Percentiles rank a stretch among this genome's conserved stretches.
These are phyloP conservation scores for Acrodontium crateriforme DNA, from an alignment of 2,329 filamentous ascomycete genomes.

Conservation along the genomic window DNA sequence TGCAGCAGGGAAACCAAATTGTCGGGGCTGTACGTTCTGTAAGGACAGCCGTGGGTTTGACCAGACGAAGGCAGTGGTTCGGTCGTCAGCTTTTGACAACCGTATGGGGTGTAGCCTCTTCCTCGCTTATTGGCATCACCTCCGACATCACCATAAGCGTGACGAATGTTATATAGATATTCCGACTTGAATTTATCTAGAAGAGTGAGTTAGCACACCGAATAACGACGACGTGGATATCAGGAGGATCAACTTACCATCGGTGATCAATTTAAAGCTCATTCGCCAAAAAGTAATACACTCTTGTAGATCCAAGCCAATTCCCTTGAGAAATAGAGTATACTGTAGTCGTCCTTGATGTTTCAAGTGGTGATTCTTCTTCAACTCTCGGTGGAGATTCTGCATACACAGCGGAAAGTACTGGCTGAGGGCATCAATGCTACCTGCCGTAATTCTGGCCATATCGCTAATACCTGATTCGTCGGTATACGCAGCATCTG, in stretches of 20 bases:
- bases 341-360: constrained; percentile 91
- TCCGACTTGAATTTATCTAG: constrained; percentile 87
- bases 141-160: constrained; percentile 87
- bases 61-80: constrained; percentile 78
- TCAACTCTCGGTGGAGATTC: constrained; percentile 71
- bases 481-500: constrained; percentile 66
- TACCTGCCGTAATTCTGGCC: constrained; percentile 60
- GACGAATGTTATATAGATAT: constrained; percentile 94
- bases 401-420: constrained; percentile 93
- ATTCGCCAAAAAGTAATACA: constrained; percentile 83
- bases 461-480: constrained; percentile 46
- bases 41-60: constrained; percentile 86
- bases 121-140: constrained; percentile 79
- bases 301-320: constrained; percentile 84
- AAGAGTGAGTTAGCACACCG: background rate
- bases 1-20: constrained; percentile 70
- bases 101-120: constrained; percentile 78
- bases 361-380: constrained; percentile 81
- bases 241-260: constrained; percentile 27
- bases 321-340: constrained; percentile 89
- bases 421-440: constrained; percentile 64
- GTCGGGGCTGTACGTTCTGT: constrained; percentile 79
- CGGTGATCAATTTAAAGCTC: constrained; percentile 71
- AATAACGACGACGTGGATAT: background rate
- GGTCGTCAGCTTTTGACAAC: constrained; percentile 86